A percentile compares a stretch with the other conserved stretches of the same genome.
Evolutionary conservation across 108 stramenopile genomes (phyloP).

Genomic region (Licmophora abbreviata): DNA sequence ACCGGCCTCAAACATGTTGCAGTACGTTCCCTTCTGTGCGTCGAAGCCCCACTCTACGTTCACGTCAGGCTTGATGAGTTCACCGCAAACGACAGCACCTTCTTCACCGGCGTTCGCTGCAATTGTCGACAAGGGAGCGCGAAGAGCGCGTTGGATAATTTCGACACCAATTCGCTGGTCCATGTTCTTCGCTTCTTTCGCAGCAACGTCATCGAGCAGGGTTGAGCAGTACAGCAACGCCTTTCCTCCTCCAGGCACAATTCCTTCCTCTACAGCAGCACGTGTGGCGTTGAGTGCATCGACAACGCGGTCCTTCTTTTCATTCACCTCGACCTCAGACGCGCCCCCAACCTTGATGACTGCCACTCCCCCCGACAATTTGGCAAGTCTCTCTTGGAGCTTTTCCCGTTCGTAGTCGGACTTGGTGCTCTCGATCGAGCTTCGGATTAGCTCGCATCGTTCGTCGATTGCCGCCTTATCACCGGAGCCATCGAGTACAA

Average conservation of each 20-base stretch:
- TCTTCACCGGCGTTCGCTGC: constrained; percentile 94
- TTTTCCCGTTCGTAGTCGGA: constrained; percentile 99
- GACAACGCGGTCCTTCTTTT: constrained; percentile 99
- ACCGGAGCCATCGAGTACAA: constrained; percentile 93
- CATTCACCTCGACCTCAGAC: constrained; percentile 97
- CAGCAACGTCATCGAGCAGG: constrained; percentile 68
- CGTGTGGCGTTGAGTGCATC: constrained; percentile 99
- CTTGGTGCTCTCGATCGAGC: constrained; percentile 92
- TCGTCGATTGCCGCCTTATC: constrained; percentile 85
- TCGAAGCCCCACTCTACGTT: constrained; percentile 76
- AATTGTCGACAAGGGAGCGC: constrained; percentile 90
- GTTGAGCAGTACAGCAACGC: constrained; percentile 97
- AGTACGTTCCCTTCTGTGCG: constrained; percentile 87
- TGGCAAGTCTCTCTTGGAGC: constrained; percentile 99
- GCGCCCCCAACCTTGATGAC: constrained; percentile 99
- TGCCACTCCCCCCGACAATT: constrained; percentile 97
- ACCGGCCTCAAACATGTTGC: constrained; percentile 91
- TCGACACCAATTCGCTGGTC: constrained; percentile 97
- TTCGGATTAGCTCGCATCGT: constrained; percentile 91
- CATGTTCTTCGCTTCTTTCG: constrained; percentile 84
- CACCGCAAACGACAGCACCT: constrained; percentile 96
- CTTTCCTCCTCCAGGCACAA: constrained; percentile 99
- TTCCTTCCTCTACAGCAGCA: constrained; percentile 98
- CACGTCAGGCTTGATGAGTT: constrained; percentile 75
- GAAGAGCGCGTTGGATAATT: constrained; percentile 94